Base-by-base conservation (phyloP, 352 stramenopile species). In the Blastocystis hominis region DNA sequence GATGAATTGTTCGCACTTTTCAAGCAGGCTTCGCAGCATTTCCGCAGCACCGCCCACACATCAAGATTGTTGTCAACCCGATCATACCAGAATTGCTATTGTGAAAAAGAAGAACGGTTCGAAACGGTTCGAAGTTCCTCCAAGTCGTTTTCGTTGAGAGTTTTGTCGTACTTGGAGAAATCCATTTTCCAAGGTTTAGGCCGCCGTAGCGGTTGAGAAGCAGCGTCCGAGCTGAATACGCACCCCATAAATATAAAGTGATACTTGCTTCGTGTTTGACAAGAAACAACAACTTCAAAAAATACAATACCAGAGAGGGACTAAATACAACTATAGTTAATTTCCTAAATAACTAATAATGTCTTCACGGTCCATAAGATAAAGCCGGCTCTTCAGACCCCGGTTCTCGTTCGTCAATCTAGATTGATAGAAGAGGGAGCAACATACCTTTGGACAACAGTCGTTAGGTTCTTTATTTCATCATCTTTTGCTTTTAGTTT, bases 171-270 rank as follows among this genome's bases (percentile, higher is more conserved):
- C 34, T 66, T 34, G 15, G 72, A 53, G n/a, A 84, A 84, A 46
- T 84, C 72, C 72, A 84, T 84, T 61, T 84, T 84, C 72, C 72
- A 84, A 17, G 72, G 9, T n/a, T 84, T 84, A 1, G 72, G 50
- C 15, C 44, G 72, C 17, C 50, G 30, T 10, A 84, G 36, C 17
- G 54, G 47, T 13, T 40, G 24, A 40, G 7, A n/a, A 4, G 30
- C n/a, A 0, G 5, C 44, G 24, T 44, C 30, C 40, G 50, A 40
- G 46, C 72, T 84, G 38, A 54, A 68, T 10, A 50, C 47, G 36
- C 72, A 84, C 17, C 72, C 72, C 72, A 84, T 84, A 63, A 53
- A 84, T 46, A 17, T 66, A 80, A 44, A 66, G 54, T 68, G 47
- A 54, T 13, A 53, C 17, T n/a, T 66, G 59, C 72, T 84, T 84